Conservation (phyloP, 345 rosid genomes). For the Anastatica hierochuntica region DNA sequence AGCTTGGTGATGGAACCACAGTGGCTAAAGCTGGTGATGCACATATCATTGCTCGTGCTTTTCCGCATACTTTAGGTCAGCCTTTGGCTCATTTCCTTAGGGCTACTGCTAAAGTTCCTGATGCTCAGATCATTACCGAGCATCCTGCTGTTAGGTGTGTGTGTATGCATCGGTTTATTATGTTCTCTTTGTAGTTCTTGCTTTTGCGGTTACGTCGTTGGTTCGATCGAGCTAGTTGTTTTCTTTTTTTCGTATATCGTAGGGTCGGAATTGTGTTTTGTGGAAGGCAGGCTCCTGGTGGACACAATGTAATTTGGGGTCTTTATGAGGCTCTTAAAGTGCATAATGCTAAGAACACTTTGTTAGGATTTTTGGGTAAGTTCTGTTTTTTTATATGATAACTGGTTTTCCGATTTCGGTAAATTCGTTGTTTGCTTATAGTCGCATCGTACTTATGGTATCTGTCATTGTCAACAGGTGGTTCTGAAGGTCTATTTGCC, state of each 20-base stretch:
- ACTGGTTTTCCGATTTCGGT: neutral
- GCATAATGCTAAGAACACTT: constrained; percentile 57
- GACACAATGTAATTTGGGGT: constrained; percentile 94
- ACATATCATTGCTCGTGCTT: constrained; percentile 48
- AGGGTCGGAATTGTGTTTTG: constrained; percentile 91
- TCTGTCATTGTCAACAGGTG: constrained; percentile 49
- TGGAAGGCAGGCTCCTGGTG: constrained; percentile 98
- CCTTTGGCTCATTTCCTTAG: constrained; percentile 92
- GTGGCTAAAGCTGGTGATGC: constrained; percentile 55
- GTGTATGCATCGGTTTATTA: neutral
- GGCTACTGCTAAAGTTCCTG: constrained; percentile 71
- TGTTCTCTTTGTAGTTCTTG: neutral
- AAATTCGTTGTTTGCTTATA: neutral
- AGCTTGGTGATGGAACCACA: constrained; percentile 71
- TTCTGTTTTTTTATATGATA: neutral
- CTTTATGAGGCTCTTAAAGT: constrained; percentile 66
- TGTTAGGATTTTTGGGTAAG: constrained; percentile 87
- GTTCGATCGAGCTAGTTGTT: neutral
- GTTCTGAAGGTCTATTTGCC: constrained; percentile 94
- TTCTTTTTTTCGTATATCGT: constrained; percentile 10
- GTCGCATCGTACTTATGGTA: neutral
- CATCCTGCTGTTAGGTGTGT: constrained; percentile 65
- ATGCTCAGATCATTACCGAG: constrained; percentile 84
- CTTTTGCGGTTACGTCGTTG: neutral
- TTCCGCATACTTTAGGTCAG: constrained; percentile 74